phyloP scores from a whole-genome alignment of 179 eudicot genomes.

The Nepenthes alata region DNA sequence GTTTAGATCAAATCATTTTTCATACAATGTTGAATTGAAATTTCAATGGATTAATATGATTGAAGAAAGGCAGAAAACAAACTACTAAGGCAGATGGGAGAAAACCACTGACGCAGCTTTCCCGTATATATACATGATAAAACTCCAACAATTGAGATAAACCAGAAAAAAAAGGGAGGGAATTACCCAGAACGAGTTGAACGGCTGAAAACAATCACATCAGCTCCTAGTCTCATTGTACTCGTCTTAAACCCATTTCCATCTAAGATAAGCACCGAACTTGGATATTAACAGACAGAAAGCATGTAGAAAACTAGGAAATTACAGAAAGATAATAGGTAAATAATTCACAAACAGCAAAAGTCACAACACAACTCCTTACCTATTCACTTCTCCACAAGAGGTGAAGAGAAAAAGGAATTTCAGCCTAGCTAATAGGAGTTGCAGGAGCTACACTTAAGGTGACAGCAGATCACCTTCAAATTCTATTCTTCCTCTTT shows the following conservation, averaged over 20 bases:
- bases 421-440: no score
- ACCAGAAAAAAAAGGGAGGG: not conserved
- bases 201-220: conserved; percentile 87
- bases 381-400: no score
- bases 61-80: not conserved
- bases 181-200: conserved; percentile 55
- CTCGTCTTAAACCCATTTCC: conserved; percentile 99
- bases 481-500: no score
- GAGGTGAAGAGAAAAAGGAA: no score
- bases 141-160: not conserved
- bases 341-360: no score
- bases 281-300: conserved; percentile 6
- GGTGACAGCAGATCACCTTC: no score
- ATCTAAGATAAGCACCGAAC: conserved; percentile 35
- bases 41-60: not conserved
- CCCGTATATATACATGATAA: not conserved
- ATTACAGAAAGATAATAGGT: not conserved
- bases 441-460: no score
- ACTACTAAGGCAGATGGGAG: not conserved
- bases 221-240: conserved; percentile 97
- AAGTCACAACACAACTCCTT: no score
- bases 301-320: conserved; percentile 1
- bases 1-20: not conserved
- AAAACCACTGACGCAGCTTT: not conserved
- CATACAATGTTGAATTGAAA: not conserved